phyloP scores from a whole-genome alignment of 2,329 filamentous ascomycete genomes.

The Fusarium redolens region DNA sequence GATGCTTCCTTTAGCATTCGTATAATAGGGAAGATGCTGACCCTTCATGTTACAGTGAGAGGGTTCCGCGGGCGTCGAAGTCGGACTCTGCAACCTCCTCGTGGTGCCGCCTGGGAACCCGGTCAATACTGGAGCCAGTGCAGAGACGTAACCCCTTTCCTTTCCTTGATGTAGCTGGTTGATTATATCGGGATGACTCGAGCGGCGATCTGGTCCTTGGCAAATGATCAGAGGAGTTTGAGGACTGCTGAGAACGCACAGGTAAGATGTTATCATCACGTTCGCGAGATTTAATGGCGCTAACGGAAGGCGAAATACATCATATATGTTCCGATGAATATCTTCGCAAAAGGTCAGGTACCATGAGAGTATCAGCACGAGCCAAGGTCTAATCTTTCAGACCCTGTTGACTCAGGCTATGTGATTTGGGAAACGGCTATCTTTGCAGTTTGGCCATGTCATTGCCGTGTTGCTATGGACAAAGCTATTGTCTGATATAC shows the following conservation, averaged over 20 bases:
- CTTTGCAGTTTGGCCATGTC: no score
- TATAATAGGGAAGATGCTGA: background rate
- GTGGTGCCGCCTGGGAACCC: conserved; percentile 11
- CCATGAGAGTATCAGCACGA: no score
- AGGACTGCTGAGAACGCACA: background rate
- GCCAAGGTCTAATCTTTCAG: no score
- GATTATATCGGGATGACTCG: background rate
- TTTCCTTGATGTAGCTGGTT: accelerated
- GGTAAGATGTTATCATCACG: background rate
- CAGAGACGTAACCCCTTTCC: background rate
- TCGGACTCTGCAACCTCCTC: conserved; percentile 76
- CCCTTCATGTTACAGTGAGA: background rate
- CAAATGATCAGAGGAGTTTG: no score
- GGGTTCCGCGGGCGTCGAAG: background rate
- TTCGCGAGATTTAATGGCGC: background rate
- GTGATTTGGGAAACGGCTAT: no score
- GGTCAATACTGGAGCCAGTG: background rate
- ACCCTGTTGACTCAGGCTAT: no score
- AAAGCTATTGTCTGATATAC: no score
- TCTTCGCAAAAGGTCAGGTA: no score
- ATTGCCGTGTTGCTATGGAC: no score
- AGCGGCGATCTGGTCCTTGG: no score
- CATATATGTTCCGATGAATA: no score
- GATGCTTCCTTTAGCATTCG: background rate
- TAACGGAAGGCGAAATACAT: no score